A percentile compares a stretch with the other conserved stretches of the same genome.
phyloP scores from a whole-genome alignment of 1,284 basidiomycete genomes.

The Sanghuangporus sanghuang region DNA sequence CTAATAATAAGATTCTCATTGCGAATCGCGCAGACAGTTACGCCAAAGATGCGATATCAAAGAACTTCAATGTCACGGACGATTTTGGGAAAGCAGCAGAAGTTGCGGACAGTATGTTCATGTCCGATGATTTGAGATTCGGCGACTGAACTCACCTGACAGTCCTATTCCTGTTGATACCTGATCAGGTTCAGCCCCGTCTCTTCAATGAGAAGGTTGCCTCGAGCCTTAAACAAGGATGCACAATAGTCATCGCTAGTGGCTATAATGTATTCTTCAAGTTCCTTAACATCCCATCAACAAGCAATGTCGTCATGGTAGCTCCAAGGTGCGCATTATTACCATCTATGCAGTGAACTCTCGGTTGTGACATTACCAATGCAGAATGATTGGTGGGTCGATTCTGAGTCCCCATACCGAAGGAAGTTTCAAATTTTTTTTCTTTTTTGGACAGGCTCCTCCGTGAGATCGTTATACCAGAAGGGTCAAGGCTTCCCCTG shows the following conservation, averaged over 20 bases:
- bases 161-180: conserved; percentile 59
- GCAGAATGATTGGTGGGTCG: conserved; percentile 20
- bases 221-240: conserved; percentile 44
- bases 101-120: conserved; percentile 44
- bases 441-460: conserved; percentile 33
- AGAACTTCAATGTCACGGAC: conserved; percentile 53
- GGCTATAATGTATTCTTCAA: conserved; percentile 65
- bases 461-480: conserved; percentile 54
- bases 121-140: not conserved
- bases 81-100: conserved; percentile 52
- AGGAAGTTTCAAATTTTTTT: not conserved
- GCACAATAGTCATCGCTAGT: conserved; percentile 53
- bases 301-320: conserved; percentile 63
- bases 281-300: conserved; percentile 46
- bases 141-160: not conserved
- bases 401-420: not conserved
- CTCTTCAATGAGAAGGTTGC: conserved; percentile 53
- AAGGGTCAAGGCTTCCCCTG: conserved; percentile 61
- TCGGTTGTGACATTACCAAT: not conserved
- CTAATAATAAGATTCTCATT: conserved; percentile 54
- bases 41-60: conserved; percentile 49
- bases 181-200: conserved; percentile 58
- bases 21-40: conserved; percentile 56
- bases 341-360: not conserved
- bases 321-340: conserved; percentile 45